Base-by-base conservation (phyloP, 2,329 filamentous ascomycete genomes). In the Diplocarpon rosae region DNA sequence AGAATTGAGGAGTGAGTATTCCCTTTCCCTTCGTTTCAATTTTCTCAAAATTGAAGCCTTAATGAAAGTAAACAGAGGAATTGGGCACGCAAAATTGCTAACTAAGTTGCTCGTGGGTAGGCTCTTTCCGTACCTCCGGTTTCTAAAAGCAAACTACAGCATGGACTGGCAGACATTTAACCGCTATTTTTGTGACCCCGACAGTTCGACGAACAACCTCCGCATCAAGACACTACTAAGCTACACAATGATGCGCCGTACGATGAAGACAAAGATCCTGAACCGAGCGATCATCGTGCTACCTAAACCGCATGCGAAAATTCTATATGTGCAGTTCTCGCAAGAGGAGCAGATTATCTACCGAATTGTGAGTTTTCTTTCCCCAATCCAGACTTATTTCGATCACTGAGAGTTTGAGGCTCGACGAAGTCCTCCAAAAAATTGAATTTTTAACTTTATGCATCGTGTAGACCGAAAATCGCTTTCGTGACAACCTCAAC, bases 241-340 rank as follows among this genome's bases (percentile, higher is more conserved):
- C 15, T 56, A 54, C 31, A 68, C 74, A 42, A 73, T 79, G 69
- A 65, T 75, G 52, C 65, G 75, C 5, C 66, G 74, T 5, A 78
- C 74, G 0, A 73, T 78, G 56, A 59, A 60, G 1, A 72, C 75
- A 43, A 66, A 59, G 0, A 63, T 80, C 13, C 73, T 80, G 48
- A 65, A 68, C 1, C 61, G 66, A 0, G 70, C 73, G 0, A 69
- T 81, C 1, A 56, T 80, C 13, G 70, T 67, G 8, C 63, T 80
- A 0, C 76, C 76, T 0, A 58, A 61, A 12, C 68, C 76, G 0
- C 61, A 61, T 7, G 64, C 72, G 41, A 56, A 54, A 1, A 67
- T 67, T 0, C 52, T 67, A 4, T 59, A 55, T 49, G 60, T 75
- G 1, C 53, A 70, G 0, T 76, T 79, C 57, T 75, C 71, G 12